Evolutionary conservation across 2,329 filamentous ascomycete genomes (phyloP).

Genomic region (Pleoardoris graminearum): DNA sequence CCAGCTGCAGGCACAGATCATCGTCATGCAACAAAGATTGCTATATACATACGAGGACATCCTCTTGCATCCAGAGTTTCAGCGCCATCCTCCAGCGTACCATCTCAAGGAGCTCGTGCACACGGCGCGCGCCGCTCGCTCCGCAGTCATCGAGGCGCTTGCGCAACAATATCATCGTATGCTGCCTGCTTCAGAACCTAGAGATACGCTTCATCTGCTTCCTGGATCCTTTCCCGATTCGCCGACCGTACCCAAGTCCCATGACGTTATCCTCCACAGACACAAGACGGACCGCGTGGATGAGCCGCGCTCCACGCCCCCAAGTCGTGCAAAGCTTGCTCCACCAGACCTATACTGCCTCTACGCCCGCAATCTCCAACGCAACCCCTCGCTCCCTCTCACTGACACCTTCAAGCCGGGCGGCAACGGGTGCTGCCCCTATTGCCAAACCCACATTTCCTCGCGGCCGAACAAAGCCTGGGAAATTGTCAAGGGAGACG

Average conservation of each 20-base stretch:
- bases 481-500: slow-evolving; percentile 29
- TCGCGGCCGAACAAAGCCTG: slow-evolving; percentile 31
- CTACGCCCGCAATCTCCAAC: slow-evolving; percentile 38
- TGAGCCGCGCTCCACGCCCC: neutral
- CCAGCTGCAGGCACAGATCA: slow-evolving; percentile 40
- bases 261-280: neutral
- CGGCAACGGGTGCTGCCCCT: slow-evolving; percentile 34
- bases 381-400: slow-evolving; percentile 23
- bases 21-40: slow-evolving; percentile 35
- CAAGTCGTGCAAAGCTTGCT: slow-evolving; percentile 4
- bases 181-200: slow-evolving; percentile 13
- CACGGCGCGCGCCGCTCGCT: slow-evolving; percentile 31
- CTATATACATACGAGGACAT: slow-evolving; percentile 36
- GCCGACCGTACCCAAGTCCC: neutral
- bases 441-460: slow-evolving; percentile 27
- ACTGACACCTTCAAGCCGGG: slow-evolving; percentile 26
- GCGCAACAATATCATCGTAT: slow-evolving; percentile 35
- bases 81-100: slow-evolving; percentile 28
- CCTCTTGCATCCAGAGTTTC: slow-evolving; percentile 25
- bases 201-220: slow-evolving; percentile 14
- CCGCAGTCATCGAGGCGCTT: slow-evolving; percentile 33
- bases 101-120: slow-evolving; percentile 35
- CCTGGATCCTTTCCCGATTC: slow-evolving; percentile 25
- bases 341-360: slow-evolving; percentile 32
- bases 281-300: neutral